Conservation (phyloP, 345 rosid species). For the Mangifera indica region DNA sequence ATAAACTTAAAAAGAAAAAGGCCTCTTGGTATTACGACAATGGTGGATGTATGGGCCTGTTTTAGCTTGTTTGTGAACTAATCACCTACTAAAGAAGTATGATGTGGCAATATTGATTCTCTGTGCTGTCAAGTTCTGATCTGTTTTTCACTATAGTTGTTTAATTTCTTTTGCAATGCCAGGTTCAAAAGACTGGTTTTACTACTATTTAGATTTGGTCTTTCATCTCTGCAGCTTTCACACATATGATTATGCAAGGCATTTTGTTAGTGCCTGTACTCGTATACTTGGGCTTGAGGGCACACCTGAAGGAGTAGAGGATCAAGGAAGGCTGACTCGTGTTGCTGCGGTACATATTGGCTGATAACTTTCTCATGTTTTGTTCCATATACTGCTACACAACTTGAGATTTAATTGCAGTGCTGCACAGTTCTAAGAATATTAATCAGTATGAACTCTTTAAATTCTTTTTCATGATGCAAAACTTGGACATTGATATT, state of each 20-base stretch:
- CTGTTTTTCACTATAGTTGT: neutral
- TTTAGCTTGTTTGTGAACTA: neutral
- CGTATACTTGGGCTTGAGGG: conserved; percentile 69
- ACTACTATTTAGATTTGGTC: conserved; percentile 1
- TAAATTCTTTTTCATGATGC: conserved; percentile 25
- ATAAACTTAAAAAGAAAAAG: no score
- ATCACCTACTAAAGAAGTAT: neutral
- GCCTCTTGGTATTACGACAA: no score
- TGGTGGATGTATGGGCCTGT: no score
- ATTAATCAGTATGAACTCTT: conserved; percentile 12
- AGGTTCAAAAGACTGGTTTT: neutral
- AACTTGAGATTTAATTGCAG: conserved; percentile 18
- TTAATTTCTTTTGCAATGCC: neutral
- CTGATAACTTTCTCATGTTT: conserved; percentile 15
- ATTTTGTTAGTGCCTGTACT: conserved; percentile 65
- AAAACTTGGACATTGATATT: conserved; percentile 32
- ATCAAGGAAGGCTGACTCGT: conserved; percentile 60
- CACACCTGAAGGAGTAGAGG: conserved; percentile 67
- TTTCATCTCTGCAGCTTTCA: conserved; percentile 43
- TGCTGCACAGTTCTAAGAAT: conserved; percentile 5
- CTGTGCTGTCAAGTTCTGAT: neutral
- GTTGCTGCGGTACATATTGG: conserved; percentile 45
- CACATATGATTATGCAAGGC: conserved; percentile 63
- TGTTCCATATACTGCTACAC: conserved; percentile 6
- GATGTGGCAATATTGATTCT: neutral